A percentile compares a stretch with the other conserved stretches of the same genome.
Evolutionary conservation across 2,329 filamentous ascomycete genomes (phyloP).

Genomic region (Sarocladiaceae sp.): DNA sequence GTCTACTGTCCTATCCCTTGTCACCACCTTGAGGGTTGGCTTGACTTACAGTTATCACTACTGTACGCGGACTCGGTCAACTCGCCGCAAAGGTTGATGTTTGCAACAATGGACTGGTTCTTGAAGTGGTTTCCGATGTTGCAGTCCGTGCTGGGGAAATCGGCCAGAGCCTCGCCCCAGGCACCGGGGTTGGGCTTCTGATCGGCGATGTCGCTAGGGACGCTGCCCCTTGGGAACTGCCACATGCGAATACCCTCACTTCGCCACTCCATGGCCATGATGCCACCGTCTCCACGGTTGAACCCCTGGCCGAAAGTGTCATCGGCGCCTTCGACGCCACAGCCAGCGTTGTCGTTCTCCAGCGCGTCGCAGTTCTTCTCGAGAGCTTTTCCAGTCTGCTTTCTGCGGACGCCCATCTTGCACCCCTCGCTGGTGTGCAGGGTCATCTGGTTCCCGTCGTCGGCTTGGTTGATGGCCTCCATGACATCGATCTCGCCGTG

Average conservation of each 20-base stretch:
- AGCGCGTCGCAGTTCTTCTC: constrained; percentile 43
- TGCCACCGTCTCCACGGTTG: constrained; percentile 49
- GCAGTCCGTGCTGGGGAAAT: constrained; percentile 59
- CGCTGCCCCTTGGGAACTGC: constrained; percentile 45
- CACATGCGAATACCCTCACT: constrained; percentile 55
- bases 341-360: constrained; percentile 49
- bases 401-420: constrained; percentile 46
- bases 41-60: constrained; percentile 36
- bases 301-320: constrained; percentile 44
- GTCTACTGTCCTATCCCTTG: background rate
- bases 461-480: constrained; percentile 50
- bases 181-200: constrained; percentile 50
- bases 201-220: constrained; percentile 46
- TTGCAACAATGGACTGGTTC: constrained; percentile 60
- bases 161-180: constrained; percentile 57
- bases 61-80: constrained; percentile 42
- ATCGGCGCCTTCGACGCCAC: constrained; percentile 39
- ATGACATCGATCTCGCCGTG: constrained; percentile 61
- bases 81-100: constrained; percentile 59
- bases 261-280: constrained; percentile 57
- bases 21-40: background rate
- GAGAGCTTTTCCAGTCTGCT: constrained; percentile 40
- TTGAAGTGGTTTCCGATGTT: constrained; percentile 52
- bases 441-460: constrained; percentile 51
- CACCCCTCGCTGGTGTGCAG: constrained; percentile 50